Evolutionary conservation across 805 yeast species (phyloP).

Genomic region (Zygotorulaspora florentina): DNA sequence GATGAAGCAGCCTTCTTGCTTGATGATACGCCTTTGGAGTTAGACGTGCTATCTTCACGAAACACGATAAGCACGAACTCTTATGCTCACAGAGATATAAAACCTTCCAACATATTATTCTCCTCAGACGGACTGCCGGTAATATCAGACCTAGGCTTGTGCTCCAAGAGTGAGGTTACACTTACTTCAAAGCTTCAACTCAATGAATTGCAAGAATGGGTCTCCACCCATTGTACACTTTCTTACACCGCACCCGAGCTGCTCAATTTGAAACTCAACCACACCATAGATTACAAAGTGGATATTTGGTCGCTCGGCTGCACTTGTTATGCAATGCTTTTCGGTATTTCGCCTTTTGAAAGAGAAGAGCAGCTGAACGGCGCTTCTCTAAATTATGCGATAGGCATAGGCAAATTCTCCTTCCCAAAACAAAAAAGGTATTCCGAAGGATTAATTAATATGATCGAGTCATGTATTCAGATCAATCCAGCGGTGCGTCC

Average conservation of each 20-base stretch:
- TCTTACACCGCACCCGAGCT: conserved; percentile 91
- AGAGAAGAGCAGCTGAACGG: conserved; percentile 76
- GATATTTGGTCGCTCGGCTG: conserved; percentile 95
- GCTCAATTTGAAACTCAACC: conserved; percentile 65
- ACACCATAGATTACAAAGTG: conserved; percentile 53
- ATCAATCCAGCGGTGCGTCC: conserved; percentile 65
- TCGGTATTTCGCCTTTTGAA: conserved; percentile 83
- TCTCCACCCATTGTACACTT: conserved; percentile 74
- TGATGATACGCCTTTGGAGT: conserved; percentile 22
- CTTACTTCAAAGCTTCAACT: conserved; percentile 66
- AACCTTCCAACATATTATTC: conserved; percentile 86
- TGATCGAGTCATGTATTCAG: conserved; percentile 58
- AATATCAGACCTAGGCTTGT: conserved; percentile 79
- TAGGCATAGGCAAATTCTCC: conserved; percentile 59
- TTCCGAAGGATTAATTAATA: conserved; percentile 48
- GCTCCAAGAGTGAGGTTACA: conserved; percentile 54
- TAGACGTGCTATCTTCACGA: conserved; percentile 12
- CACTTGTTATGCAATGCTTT: conserved; percentile 69
- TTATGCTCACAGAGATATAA: conserved; percentile 82
- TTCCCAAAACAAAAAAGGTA: conserved; percentile 38
- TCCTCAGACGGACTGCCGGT: conserved; percentile 72
- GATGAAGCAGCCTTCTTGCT: conserved; percentile 27
- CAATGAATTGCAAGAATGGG: conserved; percentile 64
- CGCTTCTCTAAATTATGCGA: conserved; percentile 74
- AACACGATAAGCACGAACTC: conserved; percentile 10